These are phyloP conservation scores for Thelonectria rubi DNA, from an alignment of 2,329 filamentous ascomycete genomes.

Conservation along the genomic window DNA sequence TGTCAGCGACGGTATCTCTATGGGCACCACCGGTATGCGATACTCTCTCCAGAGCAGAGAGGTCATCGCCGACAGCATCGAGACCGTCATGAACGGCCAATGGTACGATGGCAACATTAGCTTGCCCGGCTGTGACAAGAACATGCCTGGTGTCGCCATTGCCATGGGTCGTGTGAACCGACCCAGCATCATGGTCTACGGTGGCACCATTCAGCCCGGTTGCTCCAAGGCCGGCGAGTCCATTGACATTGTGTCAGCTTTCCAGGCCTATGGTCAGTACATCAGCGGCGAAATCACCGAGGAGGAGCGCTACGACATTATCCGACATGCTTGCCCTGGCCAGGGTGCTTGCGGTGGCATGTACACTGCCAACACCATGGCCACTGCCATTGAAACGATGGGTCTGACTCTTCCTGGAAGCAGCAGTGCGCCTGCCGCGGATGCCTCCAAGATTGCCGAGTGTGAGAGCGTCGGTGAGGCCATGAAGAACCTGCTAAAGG, in stretches of 20 bases:
- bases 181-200: conserved; percentile 97
- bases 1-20: conserved; percentile 96
- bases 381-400: conserved; percentile 89
- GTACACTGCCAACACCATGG: conserved; percentile 97
- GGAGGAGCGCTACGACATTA: conserved; percentile 92
- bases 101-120: conserved; percentile 99
- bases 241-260: conserved; percentile 96
- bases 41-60: conserved; percentile 95
- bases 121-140: conserved; percentile 98
- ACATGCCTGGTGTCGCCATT: conserved; percentile 94
- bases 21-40: conserved; percentile 97
- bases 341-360: conserved; percentile 81
- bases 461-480: conserved; percentile 76
- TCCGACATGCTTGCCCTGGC: conserved; percentile 80
- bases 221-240: conserved; percentile 79
- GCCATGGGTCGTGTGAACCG: conserved; percentile 96
- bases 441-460: conserved; percentile 75
- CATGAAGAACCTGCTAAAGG: conserved; percentile 76
- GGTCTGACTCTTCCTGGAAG: conserved; percentile 87
- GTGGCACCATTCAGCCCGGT: conserved; percentile 91
- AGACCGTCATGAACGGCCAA: conserved; percentile 98
- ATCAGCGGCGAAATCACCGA: conserved; percentile 91
- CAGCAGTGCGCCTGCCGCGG: conserved; percentile 81
- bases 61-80: conserved; percentile 96
- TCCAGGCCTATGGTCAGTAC: conserved; percentile 97